Base-by-base conservation (phyloP, 371 early-diverging fungal genomes). In the Amoeboaphelidium protococcarum region DNA sequence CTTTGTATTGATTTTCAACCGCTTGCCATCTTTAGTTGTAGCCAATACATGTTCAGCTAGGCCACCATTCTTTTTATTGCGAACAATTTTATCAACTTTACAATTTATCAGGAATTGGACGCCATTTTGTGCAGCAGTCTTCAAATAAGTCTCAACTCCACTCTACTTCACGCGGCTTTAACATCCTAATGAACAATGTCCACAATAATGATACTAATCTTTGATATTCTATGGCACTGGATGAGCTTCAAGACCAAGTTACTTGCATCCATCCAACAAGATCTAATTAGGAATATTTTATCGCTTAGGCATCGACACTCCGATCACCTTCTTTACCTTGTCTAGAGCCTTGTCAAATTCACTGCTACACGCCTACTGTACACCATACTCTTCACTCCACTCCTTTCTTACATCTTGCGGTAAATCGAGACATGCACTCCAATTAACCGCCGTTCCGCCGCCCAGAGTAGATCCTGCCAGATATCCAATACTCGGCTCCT, bases 141-240 rank as follows among this genome's bases (percentile, higher is more conserved):
- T 56, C 26, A 80, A 65, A 65, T 67, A 80, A 2, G 73, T 71
- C 53, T 70, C 64, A 58, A 67, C 63, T 1, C 73, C 64, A 2
- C 73, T 62, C 50, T 76, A 74, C 57, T 82, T 82, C 53, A 73
- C 66, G 19, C 72, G 74, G 48, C 68, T 71, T 40, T 67, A 65
- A 54, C 80, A 82, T 16, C 80, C 82, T 37, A 69, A 58, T 31
- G 56, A 64, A 48, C 80, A 82, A 52, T 58, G 72, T 2, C 68
- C 71, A 52, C 82, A 82, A 12, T 63, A 56, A 59, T 82, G 80
- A 3, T 55, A 40, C 12, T 64, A 54, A 2, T 65, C 59, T 1
- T 55, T 65, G 0, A 76, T 71, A 57, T 80, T 79, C 65, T 80
- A 78, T 25, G 74, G 72, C 37, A 80, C 63, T 6, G 58, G 58